Percentiles rank a stretch among this genome's conserved stretches.
Conservation (phyloP, 768 basidiomycete genomes). For the Psilocybe tampanensis region DNA sequence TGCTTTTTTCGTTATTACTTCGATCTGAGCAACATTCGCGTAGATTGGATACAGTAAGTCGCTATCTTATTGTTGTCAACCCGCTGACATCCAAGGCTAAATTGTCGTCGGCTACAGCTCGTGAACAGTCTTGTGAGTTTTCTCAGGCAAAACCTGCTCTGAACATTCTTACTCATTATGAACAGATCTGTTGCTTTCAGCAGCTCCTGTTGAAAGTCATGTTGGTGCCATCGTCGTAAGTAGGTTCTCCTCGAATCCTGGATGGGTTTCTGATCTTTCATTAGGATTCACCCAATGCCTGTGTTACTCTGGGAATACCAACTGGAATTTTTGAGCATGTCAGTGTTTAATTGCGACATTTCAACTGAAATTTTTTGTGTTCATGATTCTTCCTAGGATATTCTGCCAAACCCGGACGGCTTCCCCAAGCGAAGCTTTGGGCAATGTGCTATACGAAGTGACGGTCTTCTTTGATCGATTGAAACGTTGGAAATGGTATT, state of each 20-base stretch:
- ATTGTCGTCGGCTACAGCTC: constrained; percentile 42
- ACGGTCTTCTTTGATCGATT: constrained; percentile 44
- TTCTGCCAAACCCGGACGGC: constrained; percentile 65
- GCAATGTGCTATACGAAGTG: constrained; percentile 67
- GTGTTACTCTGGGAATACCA: constrained; percentile 73
- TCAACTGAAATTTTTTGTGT: neutral
- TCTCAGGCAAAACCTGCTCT: too few species aligned
- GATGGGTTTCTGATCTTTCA: too few species aligned
- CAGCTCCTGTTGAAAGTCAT: constrained; percentile 71
- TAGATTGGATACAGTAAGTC: constrained; percentile 73
- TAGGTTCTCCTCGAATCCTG: neutral
- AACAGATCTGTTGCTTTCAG: constrained; percentile 65
- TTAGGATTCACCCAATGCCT: constrained; percentile 78
- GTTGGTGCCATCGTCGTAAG: constrained; percentile 70
- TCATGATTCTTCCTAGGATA: constrained; percentile 46
- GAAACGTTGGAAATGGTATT: neutral
- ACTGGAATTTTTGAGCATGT: constrained; percentile 80
- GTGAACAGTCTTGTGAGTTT: constrained; percentile 71
- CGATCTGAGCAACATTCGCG: constrained; percentile 1
- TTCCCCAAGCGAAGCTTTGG: constrained; percentile 60
- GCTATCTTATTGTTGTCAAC: neutral
- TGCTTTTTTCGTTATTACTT: neutral
- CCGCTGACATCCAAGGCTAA: neutral
- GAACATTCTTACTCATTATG: too few species aligned
- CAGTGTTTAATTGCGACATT: constrained; percentile 19